Evolutionary conservation across 2,329 filamentous ascomycete genomes (phyloP).

Genomic region (Paraphaeosphaeria sporulosa): DNA sequence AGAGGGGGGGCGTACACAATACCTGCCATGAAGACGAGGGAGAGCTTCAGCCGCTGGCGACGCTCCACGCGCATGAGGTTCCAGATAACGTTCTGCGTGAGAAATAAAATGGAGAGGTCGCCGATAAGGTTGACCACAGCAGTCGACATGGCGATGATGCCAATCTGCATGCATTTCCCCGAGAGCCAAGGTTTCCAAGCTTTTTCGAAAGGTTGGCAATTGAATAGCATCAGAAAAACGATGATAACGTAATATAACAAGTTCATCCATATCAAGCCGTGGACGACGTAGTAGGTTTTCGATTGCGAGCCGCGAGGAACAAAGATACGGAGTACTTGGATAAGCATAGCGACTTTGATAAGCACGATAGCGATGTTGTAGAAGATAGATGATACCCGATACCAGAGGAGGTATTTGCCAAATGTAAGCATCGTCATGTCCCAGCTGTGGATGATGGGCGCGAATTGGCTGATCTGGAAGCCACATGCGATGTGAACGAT

Average conservation of each 20-base stretch:
- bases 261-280: slow-evolving; percentile 19
- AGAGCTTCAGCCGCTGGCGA: slow-evolving; percentile 17
- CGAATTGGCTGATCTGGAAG: slow-evolving; percentile 22
- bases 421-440: slow-evolving; percentile 19
- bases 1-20: slow-evolving; percentile 19
- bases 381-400: slow-evolving; percentile 19
- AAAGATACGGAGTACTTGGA: slow-evolving; percentile 24
- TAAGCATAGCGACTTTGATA: slow-evolving; percentile 24
- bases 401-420: slow-evolving; percentile 20
- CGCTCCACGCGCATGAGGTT: slow-evolving; percentile 17
- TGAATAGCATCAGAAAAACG: slow-evolving; percentile 21
- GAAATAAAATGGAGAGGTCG: slow-evolving; percentile 19
- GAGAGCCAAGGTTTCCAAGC: slow-evolving; percentile 22
- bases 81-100: slow-evolving; percentile 25
- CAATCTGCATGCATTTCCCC: slow-evolving; percentile 21
- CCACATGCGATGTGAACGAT: slow-evolving; percentile 16
- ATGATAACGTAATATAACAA: slow-evolving; percentile 16
- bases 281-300: slow-evolving; percentile 20
- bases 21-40: slow-evolving; percentile 23
- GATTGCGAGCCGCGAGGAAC: slow-evolving; percentile 23
- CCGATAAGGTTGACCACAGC: slow-evolving; percentile 19
- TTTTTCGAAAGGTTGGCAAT: slow-evolving; percentile 20
- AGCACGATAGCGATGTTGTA: slow-evolving; percentile 25
- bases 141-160: slow-evolving; percentile 17
- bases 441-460: slow-evolving; percentile 26